These are phyloP conservation scores for Candida broadrunensis DNA, from an alignment of 805 yeast genomes.

Conservation along the genomic window DNA sequence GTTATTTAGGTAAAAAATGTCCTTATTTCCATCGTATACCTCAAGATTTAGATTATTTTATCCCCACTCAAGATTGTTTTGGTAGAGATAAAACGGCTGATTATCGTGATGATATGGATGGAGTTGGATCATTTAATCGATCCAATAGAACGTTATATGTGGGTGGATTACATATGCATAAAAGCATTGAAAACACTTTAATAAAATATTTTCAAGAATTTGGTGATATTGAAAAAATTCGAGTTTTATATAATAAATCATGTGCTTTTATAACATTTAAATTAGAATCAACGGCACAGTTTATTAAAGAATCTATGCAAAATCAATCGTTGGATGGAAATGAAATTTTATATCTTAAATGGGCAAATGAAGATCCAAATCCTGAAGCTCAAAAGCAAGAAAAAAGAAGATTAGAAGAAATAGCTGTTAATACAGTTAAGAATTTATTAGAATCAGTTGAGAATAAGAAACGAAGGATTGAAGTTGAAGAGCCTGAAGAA, in stretches of 20 bases:
- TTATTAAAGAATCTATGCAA: slow-evolving; percentile 93
- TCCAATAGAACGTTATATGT: slow-evolving; percentile 76
- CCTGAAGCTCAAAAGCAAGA: slow-evolving; percentile 57
- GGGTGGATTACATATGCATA: slow-evolving; percentile 51
- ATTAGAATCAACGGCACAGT: slow-evolving; percentile 77
- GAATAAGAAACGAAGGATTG: slow-evolving; percentile 9
- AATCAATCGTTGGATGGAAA: slow-evolving; percentile 65
- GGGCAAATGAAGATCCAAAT: slow-evolving; percentile 91
- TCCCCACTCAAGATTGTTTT: slow-evolving; percentile 79
- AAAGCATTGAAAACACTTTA: slow-evolving; percentile 32
- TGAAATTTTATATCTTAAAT: slow-evolving; percentile 67
- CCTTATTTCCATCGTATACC: slow-evolving; percentile 80
- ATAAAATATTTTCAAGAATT: slow-evolving; percentile 59
- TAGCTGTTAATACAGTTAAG: slow-evolving; percentile 53
- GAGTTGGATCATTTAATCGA: slow-evolving; percentile 76
- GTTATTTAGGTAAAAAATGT: slow-evolving; percentile 76
- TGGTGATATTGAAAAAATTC: slow-evolving; percentile 70
- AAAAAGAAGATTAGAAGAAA: slow-evolving; percentile 47
- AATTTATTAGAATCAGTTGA: slow-evolving; percentile 35
- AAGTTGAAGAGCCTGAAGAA: slow-evolving; percentile 8
- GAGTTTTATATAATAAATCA: slow-evolving; percentile 57
- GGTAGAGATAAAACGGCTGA: slow-evolving; percentile 84
- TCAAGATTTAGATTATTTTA: slow-evolving; percentile 48
- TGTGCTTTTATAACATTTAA: slow-evolving; percentile 78
- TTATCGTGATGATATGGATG: slow-evolving; percentile 91